A percentile compares a stretch with the other conserved stretches of the same genome.
These are phyloP conservation scores for Stylosanthes scabra DNA, from an alignment of 331 rosid species.

Conservation along the genomic window DNA sequence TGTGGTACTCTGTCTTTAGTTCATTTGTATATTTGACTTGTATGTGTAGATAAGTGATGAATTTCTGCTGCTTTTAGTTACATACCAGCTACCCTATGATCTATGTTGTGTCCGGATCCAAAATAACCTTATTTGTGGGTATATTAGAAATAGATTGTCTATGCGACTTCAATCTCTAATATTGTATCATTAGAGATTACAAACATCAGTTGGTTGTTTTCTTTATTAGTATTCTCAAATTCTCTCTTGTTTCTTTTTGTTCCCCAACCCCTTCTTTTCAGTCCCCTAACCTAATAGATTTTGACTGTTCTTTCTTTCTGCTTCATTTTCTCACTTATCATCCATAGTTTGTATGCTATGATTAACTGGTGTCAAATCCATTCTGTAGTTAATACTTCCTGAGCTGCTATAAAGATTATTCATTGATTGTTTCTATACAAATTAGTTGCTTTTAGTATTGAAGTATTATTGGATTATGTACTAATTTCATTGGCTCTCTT, in stretches of 20 bases:
- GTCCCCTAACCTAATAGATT: neutral
- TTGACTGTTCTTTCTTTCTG: neutral
- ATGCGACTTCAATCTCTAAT: neutral
- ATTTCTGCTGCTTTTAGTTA: slow-evolving; percentile 1
- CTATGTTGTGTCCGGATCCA: neutral
- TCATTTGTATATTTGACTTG: neutral
- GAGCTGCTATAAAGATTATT: neutral
- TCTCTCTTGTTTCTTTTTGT: neutral
- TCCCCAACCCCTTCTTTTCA: neutral
- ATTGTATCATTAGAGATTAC: neutral
- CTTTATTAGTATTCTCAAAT: neutral
- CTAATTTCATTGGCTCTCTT: slow-evolving; percentile 17
- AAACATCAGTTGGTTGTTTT: neutral
- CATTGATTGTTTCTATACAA: neutral
- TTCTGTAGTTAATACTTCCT: too few species aligned
- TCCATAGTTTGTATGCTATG: neutral
- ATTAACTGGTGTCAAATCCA: neutral
- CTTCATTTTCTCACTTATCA: neutral
- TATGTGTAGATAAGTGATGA: slow-evolving; percentile 2
- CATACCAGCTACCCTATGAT: neutral
- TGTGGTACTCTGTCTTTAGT: neutral
- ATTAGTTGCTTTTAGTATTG: slow-evolving; percentile 13
- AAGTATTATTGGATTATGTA: neutral
- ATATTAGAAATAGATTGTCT: neutral
- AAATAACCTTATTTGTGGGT: neutral